Conservation (phyloP, 345 rosid species). For the Eutrema yunnanense region DNA sequence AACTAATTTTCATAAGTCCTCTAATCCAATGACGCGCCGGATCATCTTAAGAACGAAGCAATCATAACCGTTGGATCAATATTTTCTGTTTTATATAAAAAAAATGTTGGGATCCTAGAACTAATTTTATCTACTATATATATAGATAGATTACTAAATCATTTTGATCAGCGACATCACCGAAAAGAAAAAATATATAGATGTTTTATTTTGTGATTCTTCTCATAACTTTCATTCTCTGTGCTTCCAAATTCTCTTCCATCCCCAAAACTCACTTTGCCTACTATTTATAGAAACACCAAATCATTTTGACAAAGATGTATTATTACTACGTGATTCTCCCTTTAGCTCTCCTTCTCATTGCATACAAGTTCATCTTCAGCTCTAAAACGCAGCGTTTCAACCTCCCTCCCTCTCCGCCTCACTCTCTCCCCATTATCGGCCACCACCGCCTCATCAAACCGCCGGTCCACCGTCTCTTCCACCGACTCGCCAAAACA, state of each 20-base stretch:
- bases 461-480: conserved; percentile 22
- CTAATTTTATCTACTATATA: background rate
- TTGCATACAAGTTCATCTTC: background rate
- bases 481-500: conserved; percentile 23
- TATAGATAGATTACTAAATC: background rate
- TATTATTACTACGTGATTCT: background rate
- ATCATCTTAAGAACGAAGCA: background rate
- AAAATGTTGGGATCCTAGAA: background rate
- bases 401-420: conserved; percentile 38
- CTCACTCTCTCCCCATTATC: conserved; percentile 28
- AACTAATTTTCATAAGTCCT: background rate
- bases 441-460: conserved; percentile 39
- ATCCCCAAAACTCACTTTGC: background rate
- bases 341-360: background rate
- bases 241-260: background rate
- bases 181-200: background rate
- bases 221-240: background rate
- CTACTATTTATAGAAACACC: background rate
- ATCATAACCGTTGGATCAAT: background rate
- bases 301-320: background rate
- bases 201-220: background rate
- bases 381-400: background rate
- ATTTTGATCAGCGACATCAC: background rate
- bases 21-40: background rate
- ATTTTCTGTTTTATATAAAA: no score